Conservation (phyloP, 164 flowering plant genomes). For the Paratinospora sagittata region DNA sequence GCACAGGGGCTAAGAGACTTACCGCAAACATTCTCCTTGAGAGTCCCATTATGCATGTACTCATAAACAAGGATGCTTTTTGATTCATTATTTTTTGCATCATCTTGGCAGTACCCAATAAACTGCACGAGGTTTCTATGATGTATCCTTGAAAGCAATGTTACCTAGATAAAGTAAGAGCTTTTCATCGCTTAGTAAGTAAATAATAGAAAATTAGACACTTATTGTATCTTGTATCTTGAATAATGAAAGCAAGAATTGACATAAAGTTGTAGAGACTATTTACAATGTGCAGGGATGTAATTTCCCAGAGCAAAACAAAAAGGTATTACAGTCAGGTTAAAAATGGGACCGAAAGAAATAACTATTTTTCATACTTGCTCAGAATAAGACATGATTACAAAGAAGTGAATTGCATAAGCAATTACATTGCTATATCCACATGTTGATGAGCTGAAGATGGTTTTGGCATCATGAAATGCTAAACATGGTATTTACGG, state of each 20-base stretch:
- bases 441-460: neutral
- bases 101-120: constrained; percentile 96
- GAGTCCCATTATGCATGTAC: constrained; percentile 97
- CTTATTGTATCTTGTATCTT: too few species aligned
- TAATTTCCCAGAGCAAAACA: neutral
- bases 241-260: too few species aligned
- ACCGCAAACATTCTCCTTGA: constrained; percentile 97
- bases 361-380: neutral
- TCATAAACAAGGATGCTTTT: constrained; percentile 86
- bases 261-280: too few species aligned
- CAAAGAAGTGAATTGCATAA: neutral
- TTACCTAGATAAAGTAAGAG: constrained; percentile 45
- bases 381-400: neutral
- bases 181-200: neutral
- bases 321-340: neutral
- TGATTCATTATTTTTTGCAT: constrained; percentile 68
- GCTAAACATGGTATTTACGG: neutral
- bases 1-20: constrained; percentile 7
- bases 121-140: constrained; percentile 94
- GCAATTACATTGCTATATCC: neutral
- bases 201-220: neutral
- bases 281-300: neutral
- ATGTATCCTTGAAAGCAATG: constrained; percentile 94
- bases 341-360: neutral
- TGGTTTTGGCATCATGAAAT: neutral